A percentile compares a stretch with the other conserved stretches of the same genome.
Evolutionary conservation across 495 filamentous ascomycete genomes (phyloP).

Genomic region (Penicillium coffeae): DNA sequence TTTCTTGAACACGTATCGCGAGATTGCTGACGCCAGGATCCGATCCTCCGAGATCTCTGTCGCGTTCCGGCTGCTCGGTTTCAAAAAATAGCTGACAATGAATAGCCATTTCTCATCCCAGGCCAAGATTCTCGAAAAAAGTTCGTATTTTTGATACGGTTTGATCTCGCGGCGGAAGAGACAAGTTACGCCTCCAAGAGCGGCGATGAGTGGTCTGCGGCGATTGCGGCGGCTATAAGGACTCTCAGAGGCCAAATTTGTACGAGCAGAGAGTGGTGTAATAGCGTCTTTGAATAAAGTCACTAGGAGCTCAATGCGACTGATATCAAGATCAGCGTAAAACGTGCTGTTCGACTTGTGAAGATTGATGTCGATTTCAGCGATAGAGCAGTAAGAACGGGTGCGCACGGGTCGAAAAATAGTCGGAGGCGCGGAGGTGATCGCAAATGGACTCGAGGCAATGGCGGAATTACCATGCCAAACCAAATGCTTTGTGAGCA

Average conservation of each 20-base stretch:
- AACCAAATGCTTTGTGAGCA: too few species aligned
- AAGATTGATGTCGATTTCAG: conserved; percentile 51
- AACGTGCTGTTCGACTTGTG: conserved; percentile 62
- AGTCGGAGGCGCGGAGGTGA: too few species aligned
- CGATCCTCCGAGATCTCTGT: too few species aligned
- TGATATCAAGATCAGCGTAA: conserved; percentile 59
- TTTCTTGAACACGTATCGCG: conserved; percentile 75
- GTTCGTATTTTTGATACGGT: conserved; percentile 53
- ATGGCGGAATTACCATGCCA: too few species aligned
- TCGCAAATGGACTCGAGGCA: too few species aligned
- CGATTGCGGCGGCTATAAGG: conserved; percentile 13
- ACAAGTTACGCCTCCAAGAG: conserved; percentile 52
- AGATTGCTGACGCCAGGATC: conserved; percentile 55
- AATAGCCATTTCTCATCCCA: conserved; percentile 74
- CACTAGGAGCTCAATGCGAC: conserved; percentile 50
- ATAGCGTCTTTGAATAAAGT: too few species aligned
- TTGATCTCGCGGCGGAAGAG: conserved; percentile 53
- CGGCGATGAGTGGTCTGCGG: conserved; percentile 26
- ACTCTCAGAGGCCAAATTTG: conserved; percentile 33
- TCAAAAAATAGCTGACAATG: conserved; percentile 61
- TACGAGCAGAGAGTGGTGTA: conserved; percentile 44
- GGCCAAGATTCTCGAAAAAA: conserved; percentile 54
- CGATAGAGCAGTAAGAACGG: too few species aligned
- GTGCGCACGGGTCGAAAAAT: too few species aligned
- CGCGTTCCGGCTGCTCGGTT: conserved; percentile 40